Evolutionary conservation across 768 basidiomycete genomes (phyloP).

Genomic region (Calocybe cyanea): DNA sequence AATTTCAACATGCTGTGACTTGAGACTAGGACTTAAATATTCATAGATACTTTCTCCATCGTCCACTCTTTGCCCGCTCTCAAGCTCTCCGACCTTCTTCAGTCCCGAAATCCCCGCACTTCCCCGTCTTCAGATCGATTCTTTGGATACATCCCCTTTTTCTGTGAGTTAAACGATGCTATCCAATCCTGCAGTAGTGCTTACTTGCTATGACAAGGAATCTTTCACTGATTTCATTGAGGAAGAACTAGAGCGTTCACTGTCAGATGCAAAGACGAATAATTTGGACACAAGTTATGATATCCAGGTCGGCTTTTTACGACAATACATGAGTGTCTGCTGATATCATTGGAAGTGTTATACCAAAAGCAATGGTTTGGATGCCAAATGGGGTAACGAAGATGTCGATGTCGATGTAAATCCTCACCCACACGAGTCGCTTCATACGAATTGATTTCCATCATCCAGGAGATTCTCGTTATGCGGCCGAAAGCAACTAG

Average conservation of each 20-base stretch:
- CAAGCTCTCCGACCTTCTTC: conserved; percentile 6
- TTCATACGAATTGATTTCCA: neutral
- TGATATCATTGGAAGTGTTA: conserved; percentile 26
- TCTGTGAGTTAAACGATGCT: conserved; percentile 5
- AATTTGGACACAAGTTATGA: conserved; percentile 34
- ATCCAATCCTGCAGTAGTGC: neutral
- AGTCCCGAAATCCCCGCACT: conserved; percentile 1
- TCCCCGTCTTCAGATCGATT: conserved; percentile 14
- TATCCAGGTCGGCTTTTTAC: conserved; percentile 29
- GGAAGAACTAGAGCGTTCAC: conserved; percentile 4
- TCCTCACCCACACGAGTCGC: neutral
- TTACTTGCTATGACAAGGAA: neutral
- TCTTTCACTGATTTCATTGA: conserved; percentile 15
- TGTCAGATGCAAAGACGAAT: neutral
- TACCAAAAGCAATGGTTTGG: conserved; percentile 37
- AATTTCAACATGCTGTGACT: too few species aligned
- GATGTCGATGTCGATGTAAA: conserved; percentile 40
- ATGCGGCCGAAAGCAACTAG: conserved; percentile 36
- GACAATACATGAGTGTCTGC: neutral
- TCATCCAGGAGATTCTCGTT: conserved; percentile 42
- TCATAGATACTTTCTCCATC: conserved; percentile 15
- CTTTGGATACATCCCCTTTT: conserved; percentile 13
- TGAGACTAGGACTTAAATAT: too few species aligned
- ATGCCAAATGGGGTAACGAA: conserved; percentile 44
- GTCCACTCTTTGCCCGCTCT: conserved; percentile 10